Evolutionary conservation across 441 rosid genomes (phyloP).

Genomic region (Pelargonium citronellum): DNA sequence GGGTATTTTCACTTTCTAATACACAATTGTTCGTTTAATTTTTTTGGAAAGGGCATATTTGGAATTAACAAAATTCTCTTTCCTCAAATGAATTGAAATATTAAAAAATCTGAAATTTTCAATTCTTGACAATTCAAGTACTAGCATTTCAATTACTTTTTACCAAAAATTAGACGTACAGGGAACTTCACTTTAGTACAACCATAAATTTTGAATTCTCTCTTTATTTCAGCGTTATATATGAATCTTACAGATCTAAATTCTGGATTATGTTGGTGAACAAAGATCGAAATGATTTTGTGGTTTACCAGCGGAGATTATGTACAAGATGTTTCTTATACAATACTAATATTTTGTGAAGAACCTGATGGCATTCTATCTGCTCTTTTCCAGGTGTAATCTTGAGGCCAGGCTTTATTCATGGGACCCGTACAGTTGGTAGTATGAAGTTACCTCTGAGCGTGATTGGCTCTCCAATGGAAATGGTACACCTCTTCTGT

Average conservation of each 20-base stretch:
- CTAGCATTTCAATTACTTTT: no score
- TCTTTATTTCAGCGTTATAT: background rate
- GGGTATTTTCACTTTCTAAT: no score
- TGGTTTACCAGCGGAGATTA: background rate
- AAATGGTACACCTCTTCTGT: slow-evolving; percentile 42
- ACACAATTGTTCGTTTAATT: no score
- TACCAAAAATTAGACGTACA: no score
- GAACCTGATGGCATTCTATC: slow-evolving; percentile 5
- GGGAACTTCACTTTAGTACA: background rate
- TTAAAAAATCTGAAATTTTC: no score
- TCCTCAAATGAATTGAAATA: no score
- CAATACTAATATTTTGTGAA: background rate
- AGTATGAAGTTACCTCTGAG: slow-evolving; percentile 64
- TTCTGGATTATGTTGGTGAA: background rate
- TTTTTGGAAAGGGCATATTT: no score
- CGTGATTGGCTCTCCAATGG: slow-evolving; percentile 69
- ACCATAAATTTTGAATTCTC: background rate
- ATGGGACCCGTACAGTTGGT: slow-evolving; percentile 78
- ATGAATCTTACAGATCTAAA: background rate
- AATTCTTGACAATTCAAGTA: no score
- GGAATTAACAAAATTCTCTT: no score
- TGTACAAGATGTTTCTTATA: background rate
- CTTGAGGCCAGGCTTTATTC: slow-evolving; percentile 87
- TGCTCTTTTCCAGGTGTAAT: slow-evolving; percentile 59
- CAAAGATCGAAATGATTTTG: background rate